These are phyloP conservation scores for Pseudocercospora vitis DNA, from an alignment of 2,329 filamentous ascomycete genomes.

Conservation along the genomic window DNA sequence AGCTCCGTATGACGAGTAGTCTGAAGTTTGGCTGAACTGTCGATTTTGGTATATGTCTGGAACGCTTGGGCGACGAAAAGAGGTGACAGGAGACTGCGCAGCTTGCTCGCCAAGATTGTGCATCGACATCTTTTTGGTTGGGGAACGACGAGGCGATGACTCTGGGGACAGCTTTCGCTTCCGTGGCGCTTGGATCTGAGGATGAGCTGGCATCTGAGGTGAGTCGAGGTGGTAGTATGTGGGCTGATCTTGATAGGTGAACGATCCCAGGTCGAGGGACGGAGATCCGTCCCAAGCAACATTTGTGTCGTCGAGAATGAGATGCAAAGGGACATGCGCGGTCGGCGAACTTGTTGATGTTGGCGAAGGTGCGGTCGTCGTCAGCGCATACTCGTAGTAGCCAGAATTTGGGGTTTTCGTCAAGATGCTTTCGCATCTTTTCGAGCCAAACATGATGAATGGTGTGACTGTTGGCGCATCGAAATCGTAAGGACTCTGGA, in stretches of 20 bases:
- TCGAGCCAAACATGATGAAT: constrained; percentile 76
- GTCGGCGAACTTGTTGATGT: constrained; percentile 57
- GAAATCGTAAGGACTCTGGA: constrained; percentile 74
- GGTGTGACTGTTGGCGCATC: constrained; percentile 51
- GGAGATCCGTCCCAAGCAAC: constrained; percentile 41
- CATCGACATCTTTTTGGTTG: constrained; percentile 44
- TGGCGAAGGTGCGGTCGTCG: constrained; percentile 68
- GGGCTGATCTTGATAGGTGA: constrained; percentile 52
- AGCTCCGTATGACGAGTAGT: constrained; percentile 32
- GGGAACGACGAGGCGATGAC: constrained; percentile 50
- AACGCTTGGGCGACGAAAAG: constrained; percentile 39
- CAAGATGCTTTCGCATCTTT: constrained; percentile 67
- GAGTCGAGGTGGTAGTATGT: constrained; percentile 33
- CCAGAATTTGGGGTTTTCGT: constrained; percentile 58
- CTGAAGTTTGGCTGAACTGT: constrained; percentile 41
- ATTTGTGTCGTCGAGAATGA: constrained; percentile 57
- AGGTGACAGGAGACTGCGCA: constrained; percentile 39
- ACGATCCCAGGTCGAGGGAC: constrained; percentile 58
- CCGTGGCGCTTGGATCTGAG: constrained; percentile 38
- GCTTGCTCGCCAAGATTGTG: constrained; percentile 39
- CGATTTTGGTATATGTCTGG: constrained; percentile 40
- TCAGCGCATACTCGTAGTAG: constrained; percentile 68
- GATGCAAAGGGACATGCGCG: constrained; percentile 58
- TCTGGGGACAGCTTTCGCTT: constrained; percentile 60
- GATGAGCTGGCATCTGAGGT: constrained; percentile 28